These are phyloP conservation scores for Scenedesmus sp. DNA, from an alignment of 163 green algal genomes.

Conservation along the genomic window DNA sequence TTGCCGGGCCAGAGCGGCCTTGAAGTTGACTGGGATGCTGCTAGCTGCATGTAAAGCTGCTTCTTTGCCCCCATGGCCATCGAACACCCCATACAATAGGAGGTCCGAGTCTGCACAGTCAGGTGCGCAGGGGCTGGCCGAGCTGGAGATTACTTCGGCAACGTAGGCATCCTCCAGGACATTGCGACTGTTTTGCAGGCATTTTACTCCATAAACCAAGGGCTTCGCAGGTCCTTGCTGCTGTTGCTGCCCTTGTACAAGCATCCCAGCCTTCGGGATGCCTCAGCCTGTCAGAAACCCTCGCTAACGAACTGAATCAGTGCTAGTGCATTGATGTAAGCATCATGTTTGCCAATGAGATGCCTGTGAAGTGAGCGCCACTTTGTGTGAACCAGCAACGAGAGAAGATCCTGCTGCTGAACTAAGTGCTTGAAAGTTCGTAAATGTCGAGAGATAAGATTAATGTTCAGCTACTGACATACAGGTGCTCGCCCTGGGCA, in stretches of 20 bases:
- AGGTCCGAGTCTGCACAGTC: neutral
- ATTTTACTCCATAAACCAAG: neutral
- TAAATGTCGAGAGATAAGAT: neutral
- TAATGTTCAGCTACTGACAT: neutral
- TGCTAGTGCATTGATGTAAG: neutral
- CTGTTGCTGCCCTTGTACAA: neutral
- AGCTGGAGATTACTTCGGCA: neutral
- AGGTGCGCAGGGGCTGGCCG: neutral
- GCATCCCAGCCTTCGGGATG: neutral
- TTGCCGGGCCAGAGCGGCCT: neutral
- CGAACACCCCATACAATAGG: slow-evolving; percentile 40
- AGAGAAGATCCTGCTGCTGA: neutral
- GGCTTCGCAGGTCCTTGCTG: neutral
- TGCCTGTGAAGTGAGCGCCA: neutral
- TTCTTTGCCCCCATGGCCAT: slow-evolving; percentile 50
- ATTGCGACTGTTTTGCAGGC: neutral
- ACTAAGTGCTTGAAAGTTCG: neutral
- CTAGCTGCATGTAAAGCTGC: neutral
- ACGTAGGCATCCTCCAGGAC: neutral
- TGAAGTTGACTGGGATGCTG: slow-evolving; percentile 26
- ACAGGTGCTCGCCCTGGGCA: neutral
- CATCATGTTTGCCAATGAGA: neutral
- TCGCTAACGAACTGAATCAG: neutral
- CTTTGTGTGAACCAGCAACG: neutral
- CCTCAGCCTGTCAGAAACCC: neutral